Evolutionary conservation across 768 basidiomycete species (phyloP).

Genomic region (Tricholoma flavovirens): DNA sequence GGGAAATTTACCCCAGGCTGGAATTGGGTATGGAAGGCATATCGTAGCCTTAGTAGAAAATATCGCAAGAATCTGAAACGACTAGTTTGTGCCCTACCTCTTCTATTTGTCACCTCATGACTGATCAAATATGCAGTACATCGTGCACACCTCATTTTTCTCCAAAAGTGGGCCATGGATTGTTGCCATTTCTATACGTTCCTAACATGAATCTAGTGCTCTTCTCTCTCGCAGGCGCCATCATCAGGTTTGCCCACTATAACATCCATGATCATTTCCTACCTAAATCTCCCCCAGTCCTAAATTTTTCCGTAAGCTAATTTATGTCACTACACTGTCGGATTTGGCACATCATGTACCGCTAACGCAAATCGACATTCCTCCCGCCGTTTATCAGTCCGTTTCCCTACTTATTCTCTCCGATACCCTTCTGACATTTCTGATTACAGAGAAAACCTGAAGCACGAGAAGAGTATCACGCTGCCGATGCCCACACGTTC

Average conservation of each 20-base stretch:
- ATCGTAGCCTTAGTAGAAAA: constrained; percentile 72
- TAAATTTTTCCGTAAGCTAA: constrained; percentile 84
- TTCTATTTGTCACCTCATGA: not conserved
- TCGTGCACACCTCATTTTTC: constrained; percentile 85
- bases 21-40: constrained; percentile 93
- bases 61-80: constrained; percentile 87
- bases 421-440: not conserved
- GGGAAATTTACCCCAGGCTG: constrained; percentile 68
- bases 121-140: constrained; percentile 44
- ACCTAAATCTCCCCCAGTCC: constrained; percentile 42
- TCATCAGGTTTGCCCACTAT: constrained; percentile 55
- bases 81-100: constrained; percentile 42
- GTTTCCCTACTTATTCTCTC: constrained; percentile 21
- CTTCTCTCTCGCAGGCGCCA: constrained; percentile 81
- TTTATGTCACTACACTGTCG: constrained; percentile 71
- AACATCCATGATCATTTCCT: not conserved
- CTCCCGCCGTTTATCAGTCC: constrained; percentile 77
- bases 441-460: constrained; percentile 64
- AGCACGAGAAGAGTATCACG: constrained; percentile 62
- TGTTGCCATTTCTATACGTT: not conserved
- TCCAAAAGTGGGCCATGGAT: constrained; percentile 56
- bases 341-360: constrained; percentile 74
- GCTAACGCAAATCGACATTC: constrained; percentile 82
- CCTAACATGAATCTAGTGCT: constrained; percentile 50
- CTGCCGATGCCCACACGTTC: constrained; percentile 59